phyloP scores from a whole-genome alignment of 257 asterid genomes.

The Haberlea rhodopensis region DNA sequence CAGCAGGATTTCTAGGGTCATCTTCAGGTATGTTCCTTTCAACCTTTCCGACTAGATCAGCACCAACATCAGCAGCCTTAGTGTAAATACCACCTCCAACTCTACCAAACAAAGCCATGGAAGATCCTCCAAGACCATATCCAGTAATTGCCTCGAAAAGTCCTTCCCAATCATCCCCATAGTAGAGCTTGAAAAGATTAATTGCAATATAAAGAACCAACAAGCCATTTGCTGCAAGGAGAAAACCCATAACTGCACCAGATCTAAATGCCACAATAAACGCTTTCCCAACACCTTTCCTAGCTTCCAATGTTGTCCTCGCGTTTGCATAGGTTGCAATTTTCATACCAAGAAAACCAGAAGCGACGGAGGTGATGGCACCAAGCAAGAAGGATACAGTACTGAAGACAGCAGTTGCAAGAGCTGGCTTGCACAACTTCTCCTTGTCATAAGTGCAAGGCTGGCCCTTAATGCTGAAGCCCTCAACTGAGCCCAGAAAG shows the following conservation, averaged over 20 bases:
- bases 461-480: slow-evolving; percentile 67
- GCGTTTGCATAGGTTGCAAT: slow-evolving; percentile 94
- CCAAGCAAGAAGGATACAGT: slow-evolving; percentile 81
- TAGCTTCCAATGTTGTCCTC: slow-evolving; percentile 85
- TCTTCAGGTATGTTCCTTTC: slow-evolving; percentile 60
- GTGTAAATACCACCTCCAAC: slow-evolving; percentile 96
- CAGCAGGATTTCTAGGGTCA: slow-evolving; percentile 63
- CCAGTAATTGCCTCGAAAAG: slow-evolving; percentile 89
- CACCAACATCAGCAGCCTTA: slow-evolving; percentile 69
- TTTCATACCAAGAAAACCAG: slow-evolving; percentile 95
- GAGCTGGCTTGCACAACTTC: slow-evolving; percentile 62
- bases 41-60: slow-evolving; percentile 58
- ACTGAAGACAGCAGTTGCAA: slow-evolving; percentile 88
- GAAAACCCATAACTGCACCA: slow-evolving; percentile 97
- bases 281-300: slow-evolving; percentile 81
- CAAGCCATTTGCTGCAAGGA: slow-evolving; percentile 86
- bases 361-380: slow-evolving; percentile 74
- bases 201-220: slow-evolving; percentile 74
- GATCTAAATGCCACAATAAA: slow-evolving; percentile 59
- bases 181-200: slow-evolving; percentile 76
- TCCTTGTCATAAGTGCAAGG: slow-evolving; percentile 54
- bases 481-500: slow-evolving; percentile 88
- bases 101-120: slow-evolving; percentile 93
- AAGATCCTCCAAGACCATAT: slow-evolving; percentile 92
- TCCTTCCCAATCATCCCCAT: slow-evolving; percentile 92